Base-by-base conservation (phyloP, 306 rosid genomes). In the Coriaria nepalensis region DNA sequence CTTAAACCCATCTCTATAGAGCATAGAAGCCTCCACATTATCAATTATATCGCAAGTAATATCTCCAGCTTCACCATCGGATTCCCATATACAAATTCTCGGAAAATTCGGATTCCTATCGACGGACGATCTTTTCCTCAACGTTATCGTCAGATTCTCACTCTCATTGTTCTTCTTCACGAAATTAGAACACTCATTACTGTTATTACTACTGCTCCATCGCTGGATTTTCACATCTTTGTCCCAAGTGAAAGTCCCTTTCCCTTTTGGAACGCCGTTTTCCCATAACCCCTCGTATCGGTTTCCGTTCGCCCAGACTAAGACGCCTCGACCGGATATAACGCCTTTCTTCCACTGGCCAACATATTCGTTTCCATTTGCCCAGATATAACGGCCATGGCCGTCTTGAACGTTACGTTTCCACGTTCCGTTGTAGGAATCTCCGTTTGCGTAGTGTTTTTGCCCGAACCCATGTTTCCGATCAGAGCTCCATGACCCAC, bases 41-140 rank as follows among this genome's bases (percentile, higher is more conserved):
- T 90, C 96, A 5, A 90, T 37, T 5, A 90, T 85, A 59, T 90
- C 98, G 53, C 95, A 90, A 3, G 96, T 85, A 45, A 90, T 90
- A 61, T 90, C 98, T 36, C 98, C 98, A 0, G 84, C 94, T 53
- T 90, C 98, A 1, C 98, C 95, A 33, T 90, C 94, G 0, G 82
- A 71, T 69, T 90, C 98, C 98, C 98, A 90, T 4, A 90, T 90
- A 40, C 95, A 90, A 63, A 90, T 85, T 73, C 84, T 70, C 0
- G 81, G 83, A 53, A 87, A 92, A 35, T 56, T 67, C 77, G 71
- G 71, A 43, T 73, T 86, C 6, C 61, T 61, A 13, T 80, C 94
- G 9, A 75, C 71, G 0, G 87, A 81, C 2, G 82, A 74, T 48
- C 84, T 55, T 65, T 84, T 90, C 66, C 94, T 69, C 84, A 71